A percentile compares a stretch with the other conserved stretches of the same genome.
Conservation (phyloP, 805 yeast species). For the Ogataea thermomethanolica region DNA sequence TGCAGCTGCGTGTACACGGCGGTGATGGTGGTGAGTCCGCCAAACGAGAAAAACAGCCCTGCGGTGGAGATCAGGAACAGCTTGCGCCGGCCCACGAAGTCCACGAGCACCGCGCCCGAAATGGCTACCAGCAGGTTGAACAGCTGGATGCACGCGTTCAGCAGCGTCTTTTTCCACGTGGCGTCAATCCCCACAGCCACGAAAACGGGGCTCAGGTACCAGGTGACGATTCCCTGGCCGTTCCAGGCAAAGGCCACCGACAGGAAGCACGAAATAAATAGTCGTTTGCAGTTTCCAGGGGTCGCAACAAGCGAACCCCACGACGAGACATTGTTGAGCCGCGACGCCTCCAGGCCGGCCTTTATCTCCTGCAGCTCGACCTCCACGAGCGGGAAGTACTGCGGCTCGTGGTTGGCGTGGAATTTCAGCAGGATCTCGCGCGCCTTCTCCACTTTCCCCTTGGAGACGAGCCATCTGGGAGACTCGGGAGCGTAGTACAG, state of each 20-base stretch:
- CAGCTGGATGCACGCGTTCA: conserved; percentile 50
- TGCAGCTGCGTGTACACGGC: conserved; percentile 43
- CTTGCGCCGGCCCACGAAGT: conserved; percentile 35
- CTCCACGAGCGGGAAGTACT: conserved; percentile 31
- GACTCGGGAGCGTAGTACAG: conserved; percentile 37
- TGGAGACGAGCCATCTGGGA: conserved; percentile 34
- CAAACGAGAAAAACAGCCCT: conserved; percentile 37
- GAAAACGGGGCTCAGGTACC: conserved; percentile 45
- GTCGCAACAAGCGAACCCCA: conserved; percentile 35
- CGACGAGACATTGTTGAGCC: conserved; percentile 29
- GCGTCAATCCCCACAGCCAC: conserved; percentile 50
- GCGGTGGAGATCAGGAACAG: conserved; percentile 34
- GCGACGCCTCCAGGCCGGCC: conserved; percentile 31
- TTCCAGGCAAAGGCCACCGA: conserved; percentile 37
- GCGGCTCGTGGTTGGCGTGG: conserved; percentile 36
- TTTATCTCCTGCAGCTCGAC: conserved; percentile 35
- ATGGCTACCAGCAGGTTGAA: conserved; percentile 40
- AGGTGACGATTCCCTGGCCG: conserved; percentile 45
- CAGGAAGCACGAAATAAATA: conserved; percentile 29
- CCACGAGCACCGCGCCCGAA: conserved; percentile 29
- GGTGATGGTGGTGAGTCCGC: conserved; percentile 44
- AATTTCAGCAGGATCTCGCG: conserved; percentile 29
- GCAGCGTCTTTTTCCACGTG: conserved; percentile 41
- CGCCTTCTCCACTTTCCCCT: conserved; percentile 34
- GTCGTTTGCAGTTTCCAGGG: conserved; percentile 40